Base-by-base conservation (phyloP, 805 yeast genomes). In the Metschnikowia cerradonensis region DNA sequence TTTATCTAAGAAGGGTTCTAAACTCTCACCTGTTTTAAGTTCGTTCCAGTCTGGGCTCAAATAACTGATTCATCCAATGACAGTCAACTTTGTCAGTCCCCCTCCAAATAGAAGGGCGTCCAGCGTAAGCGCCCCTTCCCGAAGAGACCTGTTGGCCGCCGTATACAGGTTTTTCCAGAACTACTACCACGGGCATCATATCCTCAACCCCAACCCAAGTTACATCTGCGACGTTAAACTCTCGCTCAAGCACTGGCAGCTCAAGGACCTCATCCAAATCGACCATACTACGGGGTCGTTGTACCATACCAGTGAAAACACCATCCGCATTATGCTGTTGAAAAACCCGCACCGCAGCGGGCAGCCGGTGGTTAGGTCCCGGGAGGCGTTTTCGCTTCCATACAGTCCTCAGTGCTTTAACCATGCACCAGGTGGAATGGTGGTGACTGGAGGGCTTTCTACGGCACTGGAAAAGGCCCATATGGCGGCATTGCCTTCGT, bases 321-420 rank as follows among this genome's bases (percentile, higher is more conserved):
- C 76, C 20, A 75, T 88, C 32, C 74, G 63, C 17, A 45, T 39
- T 4, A 34, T 60, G 30, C 48, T 43, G 41, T 41, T 50, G 37
- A 39, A 19, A 41, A 46, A 39, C 33, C n/a, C 20, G 15, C 46
- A 37, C 34, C 31, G 20, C 17, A n/a, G 33, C 14, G 23, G n/a
- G 13, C 51, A 39, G 40, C 45, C 40, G 15, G 14, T 41, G 38
- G 32, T 52, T 19, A 50, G 44, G 22, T 45, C 53, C 14, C 57
- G 51, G 31, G 48, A 45, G 35, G 49, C 43, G 33, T 38, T 54
- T 32, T 41, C 41, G 10, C 76, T 86, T 51, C 81, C 82, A 49
- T 86, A 81, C 65, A 78, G 78, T 39, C 95, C 94, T 1, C 74
- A 87, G 43, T 89, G 94, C 60, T 80, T 86, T 59, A 79, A 80